Evolutionary conservation across 352 stramenopile genomes (phyloP), one percentile per base, ranked within the genome.

Genomic region (Phytophthora rubi): DNA sequence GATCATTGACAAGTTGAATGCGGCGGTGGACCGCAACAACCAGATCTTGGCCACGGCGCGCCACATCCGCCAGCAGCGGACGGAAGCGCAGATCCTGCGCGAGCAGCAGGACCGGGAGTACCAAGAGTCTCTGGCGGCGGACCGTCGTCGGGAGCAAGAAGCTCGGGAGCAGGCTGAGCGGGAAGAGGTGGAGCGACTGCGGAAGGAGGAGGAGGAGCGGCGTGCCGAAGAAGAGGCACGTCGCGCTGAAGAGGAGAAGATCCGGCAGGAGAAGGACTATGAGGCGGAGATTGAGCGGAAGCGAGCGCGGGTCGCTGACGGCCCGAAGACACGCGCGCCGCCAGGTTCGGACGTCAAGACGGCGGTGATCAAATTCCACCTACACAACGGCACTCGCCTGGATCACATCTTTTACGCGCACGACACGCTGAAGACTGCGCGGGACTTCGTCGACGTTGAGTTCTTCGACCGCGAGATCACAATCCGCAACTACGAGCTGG

Each of bases 51-150:
- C 78, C 9, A 80, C 88, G 2, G 83, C 85, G 30, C 88, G 88
- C n/a, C 79, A 88, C 60, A 44, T 91, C 30, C 83, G 85, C 3
- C 86, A 92, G 53, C 88, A 93, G 62, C 80, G 84, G 23, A 85
- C 85, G 56, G 93, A 98, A 73, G 83, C 95, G 53, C 79, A 91
- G 53, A 75, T 94, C 33, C 75, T 99, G 4, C 88, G 96, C 1
- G 83, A 97, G 64, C 91, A 98, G 65, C 96, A 99, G 73, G 94
- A 99, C 81, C 70, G 67, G 28, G 96, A 98, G 77, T 98, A 98
- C 65, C 86, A 97, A 70, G 85, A 98, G 69, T 93, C 96, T 5
- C 79, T 99, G 6, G 82, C 87, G 51, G 92, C 91, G 8, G 96
- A 99, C 78, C 92, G 96, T 55, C 80, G 86, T 65, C 85, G 88